Evolutionary conservation across 805 yeast species (phyloP).

Genomic region (Wickerhamomyces hampshirensis): DNA sequence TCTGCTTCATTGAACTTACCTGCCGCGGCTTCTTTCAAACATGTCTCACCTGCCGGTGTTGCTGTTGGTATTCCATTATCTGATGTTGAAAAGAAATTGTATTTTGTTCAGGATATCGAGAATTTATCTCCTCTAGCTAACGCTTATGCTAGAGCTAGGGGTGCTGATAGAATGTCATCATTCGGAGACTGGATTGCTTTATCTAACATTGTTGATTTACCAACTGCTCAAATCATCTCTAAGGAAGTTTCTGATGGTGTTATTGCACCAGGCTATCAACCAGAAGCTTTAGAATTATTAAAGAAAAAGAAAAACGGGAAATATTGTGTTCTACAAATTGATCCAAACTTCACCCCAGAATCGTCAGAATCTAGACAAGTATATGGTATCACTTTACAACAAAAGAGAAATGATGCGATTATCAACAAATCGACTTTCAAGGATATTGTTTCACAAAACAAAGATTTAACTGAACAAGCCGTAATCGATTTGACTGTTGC

Average conservation of each 20-base stretch:
- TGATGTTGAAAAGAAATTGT: constrained; percentile 89
- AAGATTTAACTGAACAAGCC: constrained; percentile 86
- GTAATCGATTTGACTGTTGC: constrained; percentile 93
- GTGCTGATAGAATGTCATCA: constrained; percentile 99
- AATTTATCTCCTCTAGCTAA: constrained; percentile 94
- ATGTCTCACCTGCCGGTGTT: constrained; percentile 98
- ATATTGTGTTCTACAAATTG: constrained; percentile 93
- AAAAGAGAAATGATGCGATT: constrained; percentile 96
- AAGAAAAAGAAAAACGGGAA: constrained; percentile 95
- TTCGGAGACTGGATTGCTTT: constrained; percentile 98
- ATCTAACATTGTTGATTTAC: constrained; percentile 91
- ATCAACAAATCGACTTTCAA: constrained; percentile 86
- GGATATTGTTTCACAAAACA: constrained; percentile 86
- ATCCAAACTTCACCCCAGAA: constrained; percentile 88
- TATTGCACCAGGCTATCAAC: constrained; percentile 94
- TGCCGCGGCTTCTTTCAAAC: constrained; percentile 98
- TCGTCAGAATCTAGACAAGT: constrained; percentile 86
- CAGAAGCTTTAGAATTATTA: constrained; percentile 86
- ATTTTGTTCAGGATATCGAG: constrained; percentile 92
- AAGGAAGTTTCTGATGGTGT: constrained; percentile 98
- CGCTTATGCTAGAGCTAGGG: constrained; percentile 99
- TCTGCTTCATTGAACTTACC: constrained; percentile 92
- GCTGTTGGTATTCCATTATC: constrained; percentile 94
- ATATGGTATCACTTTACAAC: constrained; percentile 91
- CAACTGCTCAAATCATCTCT: constrained; percentile 95